Base-by-base conservation (phyloP, 2,329 filamentous ascomycete genomes). In the Neoascochyta sp. region DNA sequence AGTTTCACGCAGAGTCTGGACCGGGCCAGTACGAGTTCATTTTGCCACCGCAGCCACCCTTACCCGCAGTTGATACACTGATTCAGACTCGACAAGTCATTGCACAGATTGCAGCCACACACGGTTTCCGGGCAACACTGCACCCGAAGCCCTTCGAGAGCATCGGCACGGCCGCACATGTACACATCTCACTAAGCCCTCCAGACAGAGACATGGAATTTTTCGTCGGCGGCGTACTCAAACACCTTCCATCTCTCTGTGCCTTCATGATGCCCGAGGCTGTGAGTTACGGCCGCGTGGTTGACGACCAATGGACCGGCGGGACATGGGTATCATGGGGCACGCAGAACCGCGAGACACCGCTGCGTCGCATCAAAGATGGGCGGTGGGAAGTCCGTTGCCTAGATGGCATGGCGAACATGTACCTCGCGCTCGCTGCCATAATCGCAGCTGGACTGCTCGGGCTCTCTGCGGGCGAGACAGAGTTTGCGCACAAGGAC, bases 241-340 rank as follows among this genome's bases (percentile, higher is more conserved):
- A 67, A 8, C 80, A 86, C 49, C 68, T 89, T 2, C 71, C 72
- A 0, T 74, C 78, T 3, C 65, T 92, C n/a, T 64, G 73, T 8
- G 83, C 86, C 0, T 81, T 92, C 34, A 79, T 77, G 0, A 76
- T 86, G 47, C 74, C 80, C 19, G 76, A 78, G 42, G 69, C 75
- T 1, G 69, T 70, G 1, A 86, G 80, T 57, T 92, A 92, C 58
- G 74, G 75, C 19, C 75, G 86, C 4, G 70, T 85, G 8, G 62
- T 65, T 2, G 80, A 87, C 30, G 75, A 84, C n/a, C 68, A 34
- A 9, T 92, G 85, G 86, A 75, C 83, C 0, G 84, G 84, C n/a
- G 84, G 84, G 0, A 75, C 79, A 6, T 89, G 81, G 80, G 75
- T 89, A 0, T 67, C 81, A 0, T 93, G 85, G 86, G 86, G 86